Base-by-base conservation (phyloP, 75 land plant genomes). In the Cupressus sempervirens region DNA sequence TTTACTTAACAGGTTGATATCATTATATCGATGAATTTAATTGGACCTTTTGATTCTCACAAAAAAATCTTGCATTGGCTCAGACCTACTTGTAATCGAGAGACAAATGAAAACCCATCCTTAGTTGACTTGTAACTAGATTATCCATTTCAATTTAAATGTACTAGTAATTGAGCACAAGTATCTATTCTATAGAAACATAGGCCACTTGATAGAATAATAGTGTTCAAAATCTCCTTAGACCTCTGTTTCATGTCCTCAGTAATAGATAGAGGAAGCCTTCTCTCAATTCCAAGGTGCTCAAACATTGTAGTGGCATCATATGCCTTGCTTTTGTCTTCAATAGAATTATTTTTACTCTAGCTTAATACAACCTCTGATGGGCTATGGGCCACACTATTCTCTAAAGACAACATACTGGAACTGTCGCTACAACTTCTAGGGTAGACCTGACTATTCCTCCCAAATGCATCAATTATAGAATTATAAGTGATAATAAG, bases 401-500 rank as follows among this genome's bases (percentile, higher is more conserved):
- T n/a, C 18, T 52, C 58, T 53, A 54, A 29, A 46, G 1, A 50
- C 20, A 82, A 15, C 18, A 18, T 12, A 82, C 52, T 16, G 36
- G 34, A 82, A 7, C 56, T n/a, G 10, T 82, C 62, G 3, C 34
- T 11, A 50, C 23, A 34, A 35, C 62, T 82, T 35, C 65, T 53
- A 20, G 38, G n/a, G n/a, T 79, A 30, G 32, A 79, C 30, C 79
- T 82, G 56, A 52, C 65, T 38, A 54, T 20, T 52, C 29, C 93
- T 90, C 29, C 97, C 98, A 90, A 96, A 93, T 3, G 99, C 97
- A 93, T 98, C 95, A 82, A 98, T 94, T 50, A 98, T 93, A 0
- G 99, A 93, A 84, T 98, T 98, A 85, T 93, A 98, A 65, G 99
- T 98, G 29, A 96, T n/a, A n/a, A n/a, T n/a, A n/a, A n/a, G n/a